phyloP scores from a whole-genome alignment of 108 stramenopile species.

The Skeletonema grethae region DNA sequence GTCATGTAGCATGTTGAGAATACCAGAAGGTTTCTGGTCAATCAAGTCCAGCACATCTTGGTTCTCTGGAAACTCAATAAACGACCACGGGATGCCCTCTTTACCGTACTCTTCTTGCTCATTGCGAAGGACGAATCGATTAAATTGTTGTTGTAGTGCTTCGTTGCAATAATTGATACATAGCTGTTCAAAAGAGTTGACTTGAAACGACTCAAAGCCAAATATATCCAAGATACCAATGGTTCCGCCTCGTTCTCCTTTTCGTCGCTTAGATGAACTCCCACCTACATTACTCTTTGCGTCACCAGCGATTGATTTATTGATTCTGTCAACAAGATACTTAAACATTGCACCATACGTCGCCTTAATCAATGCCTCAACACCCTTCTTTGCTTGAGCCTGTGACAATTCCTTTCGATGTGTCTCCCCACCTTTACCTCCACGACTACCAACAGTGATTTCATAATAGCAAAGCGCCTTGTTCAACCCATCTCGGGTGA shows the following conservation, averaged over 20 bases:
- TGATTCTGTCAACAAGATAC: slow-evolving; percentile 59
- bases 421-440: slow-evolving; percentile 27
- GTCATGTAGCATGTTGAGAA: slow-evolving; percentile 84
- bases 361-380: slow-evolving; percentile 83
- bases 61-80: slow-evolving; percentile 95
- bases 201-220: slow-evolving; percentile 88
- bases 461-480: slow-evolving; percentile 50
- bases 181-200: slow-evolving; percentile 90
- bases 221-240: slow-evolving; percentile 71
- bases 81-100: slow-evolving; percentile 83
- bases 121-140: slow-evolving; percentile 80
- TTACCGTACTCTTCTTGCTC: slow-evolving; percentile 88
- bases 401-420: slow-evolving; percentile 34
- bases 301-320: slow-evolving; percentile 72
- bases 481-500: slow-evolving; percentile 41
- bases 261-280: neutral
- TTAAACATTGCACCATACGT: slow-evolving; percentile 74
- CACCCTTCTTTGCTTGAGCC: slow-evolving; percentile 64
- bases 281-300: neutral
- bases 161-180: slow-evolving; percentile 98
- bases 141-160: slow-evolving; percentile 92
- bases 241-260: neutral
- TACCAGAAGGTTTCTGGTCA: slow-evolving; percentile 74
- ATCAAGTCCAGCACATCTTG: slow-evolving; percentile 96
- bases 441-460: slow-evolving; percentile 43